These are phyloP conservation scores for Kentomonas sorsogonicus DNA, from an alignment of 208 protist genomes.

Conservation along the genomic window DNA sequence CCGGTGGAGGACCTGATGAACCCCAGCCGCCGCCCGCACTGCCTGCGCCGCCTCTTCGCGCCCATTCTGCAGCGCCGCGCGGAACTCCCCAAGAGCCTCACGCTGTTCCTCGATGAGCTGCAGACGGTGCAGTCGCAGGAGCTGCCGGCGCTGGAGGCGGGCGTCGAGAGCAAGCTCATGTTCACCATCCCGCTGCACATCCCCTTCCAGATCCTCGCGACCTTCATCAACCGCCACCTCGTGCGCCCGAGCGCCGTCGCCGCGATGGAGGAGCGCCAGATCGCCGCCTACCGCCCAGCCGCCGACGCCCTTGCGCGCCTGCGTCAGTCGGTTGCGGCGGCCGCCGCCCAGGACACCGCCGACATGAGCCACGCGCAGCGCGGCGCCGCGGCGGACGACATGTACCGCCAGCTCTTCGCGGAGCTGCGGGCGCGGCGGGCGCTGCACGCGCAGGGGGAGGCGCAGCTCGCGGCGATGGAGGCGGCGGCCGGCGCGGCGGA, in stretches of 20 bases:
- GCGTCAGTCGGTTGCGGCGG: not conserved
- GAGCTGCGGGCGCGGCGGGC: slow-evolving; percentile 42
- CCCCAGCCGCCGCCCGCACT: slow-evolving; percentile 34
- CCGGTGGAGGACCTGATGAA: slow-evolving; percentile 45
- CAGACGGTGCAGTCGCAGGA: slow-evolving; percentile 33
- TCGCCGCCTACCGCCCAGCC: not conserved
- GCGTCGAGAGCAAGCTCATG: slow-evolving; percentile 25
- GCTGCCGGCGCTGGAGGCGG: slow-evolving; percentile 41
- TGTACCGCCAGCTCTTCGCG: slow-evolving; percentile 54
- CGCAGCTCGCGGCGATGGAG: slow-evolving; percentile 15
- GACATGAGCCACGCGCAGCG: slow-evolving; percentile 17
- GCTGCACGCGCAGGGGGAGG: slow-evolving; percentile 16
- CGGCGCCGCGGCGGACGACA: slow-evolving; percentile 19
- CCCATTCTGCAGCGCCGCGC: slow-evolving; percentile 38
- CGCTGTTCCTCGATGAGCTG: slow-evolving; percentile 45
- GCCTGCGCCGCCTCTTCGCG: slow-evolving; percentile 64
- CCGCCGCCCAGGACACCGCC: not conserved
- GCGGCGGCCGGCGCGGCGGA: slow-evolving; percentile 11
- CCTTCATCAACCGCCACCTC: slow-evolving; percentile 5
- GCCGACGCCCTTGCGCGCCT: not conserved
- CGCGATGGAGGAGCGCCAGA: not conserved
- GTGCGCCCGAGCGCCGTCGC: not conserved
- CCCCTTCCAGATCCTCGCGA: slow-evolving; percentile 24
- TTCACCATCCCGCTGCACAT: slow-evolving; percentile 59
- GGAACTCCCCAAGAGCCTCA: slow-evolving; percentile 41